phyloP scores from a whole-genome alignment of 1,139 yeast species.

The Blastobotrys apis region DNA sequence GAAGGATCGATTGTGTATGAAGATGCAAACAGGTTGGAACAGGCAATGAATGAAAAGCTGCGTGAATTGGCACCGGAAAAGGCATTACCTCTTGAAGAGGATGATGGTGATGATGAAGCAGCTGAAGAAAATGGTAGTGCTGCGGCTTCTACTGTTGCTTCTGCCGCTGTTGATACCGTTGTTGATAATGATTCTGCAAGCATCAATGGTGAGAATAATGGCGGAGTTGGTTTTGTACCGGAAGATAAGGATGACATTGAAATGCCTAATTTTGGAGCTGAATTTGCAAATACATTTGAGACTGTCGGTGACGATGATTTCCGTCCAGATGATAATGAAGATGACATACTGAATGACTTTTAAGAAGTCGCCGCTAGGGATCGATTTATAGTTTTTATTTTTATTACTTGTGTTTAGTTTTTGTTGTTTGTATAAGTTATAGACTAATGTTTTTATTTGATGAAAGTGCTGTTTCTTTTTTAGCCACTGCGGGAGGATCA shows the following conservation, averaged over 20 bases:
- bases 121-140: background rate
- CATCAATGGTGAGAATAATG: background rate
- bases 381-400: background rate
- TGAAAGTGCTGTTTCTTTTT: no score
- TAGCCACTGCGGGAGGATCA: no score
- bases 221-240: no score
- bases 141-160: background rate
- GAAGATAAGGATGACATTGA: background rate
- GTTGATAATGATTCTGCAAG: background rate
- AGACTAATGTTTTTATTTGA: background rate
- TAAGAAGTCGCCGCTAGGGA: background rate
- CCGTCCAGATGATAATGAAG: constrained; percentile 4
- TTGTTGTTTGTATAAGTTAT: background rate
- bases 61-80: constrained; percentile 8
- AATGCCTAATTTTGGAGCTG: background rate
- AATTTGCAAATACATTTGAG: background rate
- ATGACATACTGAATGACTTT: constrained; percentile 8
- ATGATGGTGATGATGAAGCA: no score
- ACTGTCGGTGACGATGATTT: constrained; percentile 2
- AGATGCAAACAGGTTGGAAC: constrained; percentile 69
- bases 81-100: no score
- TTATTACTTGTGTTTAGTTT: background rate
- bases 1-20: constrained; percentile 80
- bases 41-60: constrained; percentile 24
- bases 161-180: background rate